Evolutionary conservation across 2,329 filamentous ascomycete genomes (phyloP), one percentile per base, ranked within the genome.

Genomic region (Alternaria arborescens): DNA sequence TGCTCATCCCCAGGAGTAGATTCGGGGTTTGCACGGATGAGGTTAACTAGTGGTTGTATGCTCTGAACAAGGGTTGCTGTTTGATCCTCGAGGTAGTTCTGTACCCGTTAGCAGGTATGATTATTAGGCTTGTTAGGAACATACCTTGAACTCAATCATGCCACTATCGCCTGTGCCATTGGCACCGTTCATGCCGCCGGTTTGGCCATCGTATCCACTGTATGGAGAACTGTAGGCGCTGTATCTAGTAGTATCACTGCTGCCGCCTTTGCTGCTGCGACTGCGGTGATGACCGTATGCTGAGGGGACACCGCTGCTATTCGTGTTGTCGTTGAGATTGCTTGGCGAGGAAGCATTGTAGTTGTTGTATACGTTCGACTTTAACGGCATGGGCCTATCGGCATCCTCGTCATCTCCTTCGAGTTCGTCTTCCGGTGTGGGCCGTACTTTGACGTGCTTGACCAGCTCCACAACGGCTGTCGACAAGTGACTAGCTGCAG

Each of bases 401-500:
- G 76, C 71, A 5, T 61, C 55, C 48, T 93, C 90, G n/a, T 67
- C 64, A 11, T 93, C 90, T 22, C 91, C 88, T 55, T 93, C 90
- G n/a, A 95, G 81, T 72, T 96, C 92, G 46, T 88, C 88, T 2
- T 85, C 85, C 2, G 91, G 89, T 0, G 92, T 95, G 8, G 88
- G 84, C 32, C 91, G 87, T 66, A 98, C 92, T 80, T 97, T 97
- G 72, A 93, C 93, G 5, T 87, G 82, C 50, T 92, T 90, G 54
- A 97, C 84, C 14, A 98, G 85, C 71, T 97, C 94, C 20, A 99
- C 89, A 24, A 98, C 86, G 2, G 94, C 89, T 5, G 91, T 89
- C 1, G 93, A 92, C 36, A 98, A 84, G 79, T 99, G 93, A 24
- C 92, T 95, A 8, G 94, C 93, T 2, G 95, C 94, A 4, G 94